Evolutionary conservation across 495 filamentous ascomycete genomes (phyloP).

Genomic region (Podospora appendiculata): DNA sequence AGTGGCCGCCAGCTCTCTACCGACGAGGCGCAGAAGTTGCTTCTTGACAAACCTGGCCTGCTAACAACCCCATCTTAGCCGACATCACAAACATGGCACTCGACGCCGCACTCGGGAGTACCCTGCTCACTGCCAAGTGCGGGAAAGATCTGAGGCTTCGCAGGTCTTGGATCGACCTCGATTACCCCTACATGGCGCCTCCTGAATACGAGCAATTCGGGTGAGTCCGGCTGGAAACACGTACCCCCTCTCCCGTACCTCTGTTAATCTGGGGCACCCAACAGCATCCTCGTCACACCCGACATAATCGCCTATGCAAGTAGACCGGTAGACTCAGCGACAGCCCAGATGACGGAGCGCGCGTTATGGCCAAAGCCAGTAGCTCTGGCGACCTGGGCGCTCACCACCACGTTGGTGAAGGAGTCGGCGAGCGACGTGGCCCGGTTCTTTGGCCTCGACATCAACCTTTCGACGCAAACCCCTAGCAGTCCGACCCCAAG

Average conservation of each 20-base stretch:
- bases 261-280: background rate
- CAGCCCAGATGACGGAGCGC: slow-evolving; percentile 20
- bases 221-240: slow-evolving; percentile 16
- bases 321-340: slow-evolving; percentile 19
- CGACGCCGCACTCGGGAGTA: slow-evolving; percentile 2
- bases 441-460: slow-evolving; percentile 23
- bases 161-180: slow-evolving; percentile 30
- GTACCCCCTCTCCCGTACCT: background rate
- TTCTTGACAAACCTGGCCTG: too few relatives aligned
- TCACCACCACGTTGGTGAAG: slow-evolving; percentile 20
- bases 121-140: slow-evolving; percentile 3
- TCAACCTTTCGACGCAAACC: background rate
- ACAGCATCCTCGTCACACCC: slow-evolving; percentile 25
- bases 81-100: slow-evolving; percentile 23
- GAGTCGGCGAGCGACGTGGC: slow-evolving; percentile 21
- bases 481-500: too few relatives aligned
- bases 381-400: slow-evolving; percentile 24
- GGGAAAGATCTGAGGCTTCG: slow-evolving; percentile 18
- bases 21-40: too few relatives aligned
- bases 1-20: slow-evolving; percentile 1
- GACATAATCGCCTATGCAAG: slow-evolving; percentile 20
- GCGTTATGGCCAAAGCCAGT: slow-evolving; percentile 28
- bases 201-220: slow-evolving; percentile 32
- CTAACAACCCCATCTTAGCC: background rate
- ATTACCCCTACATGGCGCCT: slow-evolving; percentile 31